Evolutionary conservation across 768 basidiomycete genomes (phyloP), one percentile per base, ranked within the genome.

Genomic region (Dacryopinax primogenitus): DNA sequence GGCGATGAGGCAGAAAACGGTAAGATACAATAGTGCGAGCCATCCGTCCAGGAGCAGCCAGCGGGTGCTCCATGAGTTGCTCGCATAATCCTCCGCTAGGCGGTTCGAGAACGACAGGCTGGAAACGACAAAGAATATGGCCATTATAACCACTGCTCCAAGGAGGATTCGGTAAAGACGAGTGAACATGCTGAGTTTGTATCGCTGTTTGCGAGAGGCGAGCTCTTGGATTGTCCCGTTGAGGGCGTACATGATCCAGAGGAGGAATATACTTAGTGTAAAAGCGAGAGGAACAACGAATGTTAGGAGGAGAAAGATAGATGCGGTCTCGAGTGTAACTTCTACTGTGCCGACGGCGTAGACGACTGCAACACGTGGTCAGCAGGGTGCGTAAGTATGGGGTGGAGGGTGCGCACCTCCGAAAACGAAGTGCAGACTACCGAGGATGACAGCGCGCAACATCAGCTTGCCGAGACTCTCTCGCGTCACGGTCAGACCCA

Each of bases 11-110:
- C 78, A 76, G 74, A 98, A 98, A 34, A 86, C 84, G 32, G 80
- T 77, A 51, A 96, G 82, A 74, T 95, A 98, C 28, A 98, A 84
- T 51, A 94, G 80, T 1, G 90, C 85, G 47, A 98, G 81, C 81
- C 92, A 98, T 18, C 94, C 96, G 71, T 99, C 96, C 41, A 99
- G 81, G 4, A 99, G 79, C 88, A 92, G 92, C 96, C 96, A 99
- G 61, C 94, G 86, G 64, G 83, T 80, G 66, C 80, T 82, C 93
- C 93, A 97, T 18, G 90, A 86, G 67, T 86, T 88, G 4, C 92
- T 88, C 16, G 92, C 89, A 72, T 94, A 97, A 73, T 95, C 92
- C 84, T 96, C 93, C 1, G 90, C 88, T 23, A 91, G 78, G 62
- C 96, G 85, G 47, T 90, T 90, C 1, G 92, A 92, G 76, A 99